phyloP scores from a whole-genome alignment of 495 filamentous ascomycete species.

The Penicillium paradoxum region DNA sequence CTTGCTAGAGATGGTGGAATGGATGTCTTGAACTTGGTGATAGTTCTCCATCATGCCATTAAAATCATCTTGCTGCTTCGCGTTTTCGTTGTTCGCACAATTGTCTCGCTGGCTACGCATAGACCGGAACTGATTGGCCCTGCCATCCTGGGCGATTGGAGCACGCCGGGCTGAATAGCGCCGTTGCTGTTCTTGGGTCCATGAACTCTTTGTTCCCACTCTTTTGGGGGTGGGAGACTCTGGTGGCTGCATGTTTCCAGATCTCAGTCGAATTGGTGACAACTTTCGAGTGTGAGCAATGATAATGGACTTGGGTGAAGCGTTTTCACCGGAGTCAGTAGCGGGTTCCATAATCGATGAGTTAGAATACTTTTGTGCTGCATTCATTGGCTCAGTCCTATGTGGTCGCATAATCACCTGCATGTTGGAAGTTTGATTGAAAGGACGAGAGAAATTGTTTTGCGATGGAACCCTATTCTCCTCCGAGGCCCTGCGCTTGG shows the following conservation, averaged over 20 bases:
- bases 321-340: not conserved
- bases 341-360: not conserved
- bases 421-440: slow-evolving; percentile 32
- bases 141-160: slow-evolving; percentile 22
- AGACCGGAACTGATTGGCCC: slow-evolving; percentile 29
- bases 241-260: slow-evolving; percentile 19
- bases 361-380: not conserved
- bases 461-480: slow-evolving; percentile 10
- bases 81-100: slow-evolving; percentile 33
- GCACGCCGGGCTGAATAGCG: slow-evolving; percentile 32
- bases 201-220: slow-evolving; percentile 17
- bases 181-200: slow-evolving; percentile 31
- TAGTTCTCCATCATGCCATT: slow-evolving; percentile 19
- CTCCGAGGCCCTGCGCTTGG: slow-evolving; percentile 6
- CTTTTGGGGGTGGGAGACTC: slow-evolving; percentile 34
- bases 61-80: slow-evolving; percentile 20
- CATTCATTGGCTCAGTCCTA: slow-evolving; percentile 4
- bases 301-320: not conserved
- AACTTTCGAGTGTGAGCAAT: not conserved
- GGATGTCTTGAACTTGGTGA: slow-evolving; percentile 18
- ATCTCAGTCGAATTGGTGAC: slow-evolving; percentile 27
- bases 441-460: slow-evolving; percentile 37
- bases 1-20: slow-evolving; percentile 44
- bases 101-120: slow-evolving; percentile 20
- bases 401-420: slow-evolving; percentile 24